Evolutionary conservation across 2,329 filamentous ascomycete genomes (phyloP), one percentile per base, ranked within the genome.

Genomic region (Biscogniauxia sp.): DNA sequence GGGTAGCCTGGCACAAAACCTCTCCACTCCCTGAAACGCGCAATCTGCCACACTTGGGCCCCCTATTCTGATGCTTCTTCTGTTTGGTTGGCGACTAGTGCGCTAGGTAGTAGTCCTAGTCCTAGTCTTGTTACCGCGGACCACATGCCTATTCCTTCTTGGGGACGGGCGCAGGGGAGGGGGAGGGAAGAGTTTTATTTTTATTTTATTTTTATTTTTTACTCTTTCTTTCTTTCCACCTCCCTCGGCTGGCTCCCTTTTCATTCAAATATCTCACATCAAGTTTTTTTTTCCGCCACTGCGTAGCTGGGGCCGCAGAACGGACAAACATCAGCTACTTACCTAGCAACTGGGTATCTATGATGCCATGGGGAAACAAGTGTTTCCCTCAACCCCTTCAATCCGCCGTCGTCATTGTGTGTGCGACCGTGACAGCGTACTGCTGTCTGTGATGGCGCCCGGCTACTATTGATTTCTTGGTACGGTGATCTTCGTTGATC

Each of bases 21-120:
- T 62, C 65, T 66, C 62, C 66, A 65, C 67, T 68, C 69, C 66
- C 68, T 72, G 69, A 72, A 72, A 72, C 70, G 66, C 67, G 63
- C 61, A 67, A 64, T 63, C 66, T 63, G 54, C 64, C 62, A 61
- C 63, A 60, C 63, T 55, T 54, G 58, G 66, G 56, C 63, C 64
- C 67, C 66, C 56, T 62, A 58, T 59, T 53, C 58, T 62, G 58
- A 61, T 66, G 60, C 64, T 66, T 66, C 58, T 59, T 57, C 53
- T 59, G 61, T 62, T 66, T 62, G 55, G 45, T 66, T 57, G 49
- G 55, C 56, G 56, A 62, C 57, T 61, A 45, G 26, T 3, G 19
- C 20, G 41, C 37, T 57, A n/a, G n/a, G n/a, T n/a, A 20, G 37
- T 45, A 45, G 37, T 45, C 37, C 28, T 23, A 23, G 23, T 23